Evolutionary conservation across 192 early-diverging fungal genomes (phyloP), one percentile per base, ranked within the genome.

Genomic region (Gonapodya prolifera): DNA sequence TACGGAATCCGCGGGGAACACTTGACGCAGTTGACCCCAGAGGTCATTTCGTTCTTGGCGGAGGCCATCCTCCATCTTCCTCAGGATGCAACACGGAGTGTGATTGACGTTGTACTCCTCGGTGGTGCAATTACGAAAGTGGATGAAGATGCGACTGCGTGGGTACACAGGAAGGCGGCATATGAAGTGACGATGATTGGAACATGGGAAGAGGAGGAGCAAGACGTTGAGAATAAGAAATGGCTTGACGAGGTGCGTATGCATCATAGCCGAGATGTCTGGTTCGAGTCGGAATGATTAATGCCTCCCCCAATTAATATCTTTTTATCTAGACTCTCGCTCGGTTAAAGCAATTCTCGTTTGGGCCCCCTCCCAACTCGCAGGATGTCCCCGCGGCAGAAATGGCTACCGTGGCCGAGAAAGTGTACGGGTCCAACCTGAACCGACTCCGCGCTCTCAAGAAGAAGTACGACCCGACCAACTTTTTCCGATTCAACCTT

Each of bases 401-500:
- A 8, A 61, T 61, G 45, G 45, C 45, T 23, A 16, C 45, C 8
- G 45, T 61, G 8, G 16, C 32, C 71, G 71, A 73, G 13, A 73
- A 73, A 32, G 71, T 32, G 71, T 73, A 73, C 71, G 71, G 71
- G 8, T 18, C 18, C 71, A 73, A 73, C 71, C 32, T 30, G 8
- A 29, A 2, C 71, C 18, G 32, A 13, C 71, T 73, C 71, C 71
- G 32, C 28, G 71, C 18, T 8, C 16, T 73, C 71, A 73, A 73
- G 71, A 73, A 73, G 29, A 73, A 73, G 71, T 73, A 32, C 28
- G 71, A 73, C 71, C 71, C 71, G 16, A 32, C 18, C 2, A 73
- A 73, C 71, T 30, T 73, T 18, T 73, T 73, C 71, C 16, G 31
- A 29, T 73, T 73, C 71, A 73, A 73, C 71, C 28, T 73, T 8